Base-by-base conservation (phyloP, 352 stramenopile species). In the Phytophthora lateralis region DNA sequence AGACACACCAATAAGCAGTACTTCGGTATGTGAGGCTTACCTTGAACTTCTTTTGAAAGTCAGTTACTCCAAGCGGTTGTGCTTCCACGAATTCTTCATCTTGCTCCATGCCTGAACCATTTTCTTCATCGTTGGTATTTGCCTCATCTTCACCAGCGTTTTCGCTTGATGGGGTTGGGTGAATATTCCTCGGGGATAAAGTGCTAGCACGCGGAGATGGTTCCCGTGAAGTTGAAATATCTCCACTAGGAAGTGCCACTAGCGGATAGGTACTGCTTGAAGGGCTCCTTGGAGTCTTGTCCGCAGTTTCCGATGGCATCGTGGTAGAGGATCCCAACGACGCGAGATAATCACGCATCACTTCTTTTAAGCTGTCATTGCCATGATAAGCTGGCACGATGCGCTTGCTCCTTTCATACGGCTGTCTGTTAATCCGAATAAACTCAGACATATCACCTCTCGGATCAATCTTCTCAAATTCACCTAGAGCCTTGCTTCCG, bases 41-140 rank as follows among this genome's bases (percentile, higher is more conserved):
- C 68, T 92, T 87, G 51, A 95, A 93, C 42, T 90, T 89, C 62
- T 89, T 93, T 55, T 92, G 79, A 45, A 93, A 90, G 52, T 92
- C 82, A 1, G 85, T 86, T 59, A 79, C 71, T 1, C 53, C 81
- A 20, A 92, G 68, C 18, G 78, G 59, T 30, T 88, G 75, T 6
- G 60, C 45, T 45, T 90, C 74, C 1, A 55, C 12, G 18, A 75
- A 74, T 21, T 85, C 76, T n/a, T 86, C 74, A 34, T 73, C 61
- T 60, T 61, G 69, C 11, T 67, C 54, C 12, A 55, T 62, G 8
- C 37, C 53, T 43, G 45, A 65, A 6, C 17, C 37, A 34, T 32
- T 68, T 44, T 67, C 55, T 38, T 66, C 59, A 14, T 60, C 65
- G 12, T 56, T 41, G 0, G 35, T 45, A 20, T 45, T 26, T 32